A percentile compares a stretch with the other conserved stretches of the same genome.
Evolutionary conservation across 2,329 filamentous ascomycete genomes (phyloP).

Genomic region (Xylaria sp.): DNA sequence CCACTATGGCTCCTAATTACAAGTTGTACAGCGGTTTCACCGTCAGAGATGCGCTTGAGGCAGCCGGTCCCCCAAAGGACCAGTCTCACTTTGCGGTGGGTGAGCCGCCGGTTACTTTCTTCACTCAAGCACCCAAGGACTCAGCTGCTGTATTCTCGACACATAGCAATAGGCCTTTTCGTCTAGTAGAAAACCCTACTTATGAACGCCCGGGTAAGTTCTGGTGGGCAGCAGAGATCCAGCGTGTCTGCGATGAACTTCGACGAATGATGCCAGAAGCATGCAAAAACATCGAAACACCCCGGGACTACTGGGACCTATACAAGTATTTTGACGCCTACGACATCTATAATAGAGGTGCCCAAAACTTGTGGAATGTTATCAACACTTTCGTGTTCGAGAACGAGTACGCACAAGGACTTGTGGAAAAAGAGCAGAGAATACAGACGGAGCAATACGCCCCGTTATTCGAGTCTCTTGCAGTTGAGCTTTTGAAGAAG

Average conservation of each 20-base stretch:
- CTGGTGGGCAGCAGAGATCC: constrained; percentile 55
- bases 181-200: constrained; percentile 47
- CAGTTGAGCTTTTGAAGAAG: constrained; percentile 31
- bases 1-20: constrained; percentile 38
- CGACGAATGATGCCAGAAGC: constrained; percentile 30
- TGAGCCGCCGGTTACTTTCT: constrained; percentile 43
- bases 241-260: constrained; percentile 37
- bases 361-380: constrained; percentile 61
- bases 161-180: constrained; percentile 48
- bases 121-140: constrained; percentile 26
- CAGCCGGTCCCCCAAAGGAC: constrained; percentile 37
- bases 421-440: constrained; percentile 19
- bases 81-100: constrained; percentile 25
- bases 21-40: constrained; percentile 33
- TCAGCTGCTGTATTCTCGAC: constrained; percentile 56
- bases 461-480: constrained; percentile 39
- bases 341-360: constrained; percentile 61
- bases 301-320: constrained; percentile 54
- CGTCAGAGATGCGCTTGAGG: constrained; percentile 30
- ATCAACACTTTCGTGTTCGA: constrained; percentile 56
- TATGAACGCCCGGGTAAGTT: constrained; percentile 48
- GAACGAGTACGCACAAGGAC: constrained; percentile 49
- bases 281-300: constrained; percentile 35
- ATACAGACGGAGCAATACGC: constrained; percentile 7
- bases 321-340: constrained; percentile 61